Base-by-base conservation (phyloP, 2,329 filamentous ascomycete species). In the Nannizziopsis barbatae region DNA sequence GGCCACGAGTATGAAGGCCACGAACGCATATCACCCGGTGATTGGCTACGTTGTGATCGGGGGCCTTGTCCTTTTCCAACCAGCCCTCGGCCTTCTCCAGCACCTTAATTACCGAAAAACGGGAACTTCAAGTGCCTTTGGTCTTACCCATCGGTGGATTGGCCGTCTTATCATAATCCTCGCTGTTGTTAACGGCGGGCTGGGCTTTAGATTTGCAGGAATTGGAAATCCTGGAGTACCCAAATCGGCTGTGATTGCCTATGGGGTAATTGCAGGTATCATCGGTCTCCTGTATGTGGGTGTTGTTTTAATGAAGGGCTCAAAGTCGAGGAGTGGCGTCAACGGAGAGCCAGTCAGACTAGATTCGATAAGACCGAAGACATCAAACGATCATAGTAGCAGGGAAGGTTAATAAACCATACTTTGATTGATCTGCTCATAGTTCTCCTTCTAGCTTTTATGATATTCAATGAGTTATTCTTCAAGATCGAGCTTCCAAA, bases 151-250 rank as follows among this genome's bases (percentile, higher is more conserved):
- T 55, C 65, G 77, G 42, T 79, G 76, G 76, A 56, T 76, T 20
- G 76, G 76, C 14, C 67, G 76, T 3, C 54, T 65, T 22, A 64
- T 71, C 17, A 69, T 79, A 10, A 63, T 69, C 0, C 60, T 78
- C 0, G 76, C 73, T 2, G 73, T 77, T 49, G 65, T 79, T 58
- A 79, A 78, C 56, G 76, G 73, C n/a, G 76, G 75, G 0, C 59
- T 79, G 1, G 76, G 76, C 0, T 67, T 78, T 33, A 60, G 64
- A 50, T 61, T 75, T 14, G 70, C 72, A 2, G 63, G 68, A 17
- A 62, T 66, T 31, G 67, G 63, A 40, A 57, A 53, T 3, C 55
- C 61, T 17, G 62, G 62, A n/a, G 59, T 58, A 6, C 52, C 54
- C 3, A 50, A 38, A 37, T 44, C 51, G 1, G 54, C 39, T 9